Base-by-base conservation (phyloP, 495 filamentous ascomycete species). In the Penicillium paxilli region DNA sequence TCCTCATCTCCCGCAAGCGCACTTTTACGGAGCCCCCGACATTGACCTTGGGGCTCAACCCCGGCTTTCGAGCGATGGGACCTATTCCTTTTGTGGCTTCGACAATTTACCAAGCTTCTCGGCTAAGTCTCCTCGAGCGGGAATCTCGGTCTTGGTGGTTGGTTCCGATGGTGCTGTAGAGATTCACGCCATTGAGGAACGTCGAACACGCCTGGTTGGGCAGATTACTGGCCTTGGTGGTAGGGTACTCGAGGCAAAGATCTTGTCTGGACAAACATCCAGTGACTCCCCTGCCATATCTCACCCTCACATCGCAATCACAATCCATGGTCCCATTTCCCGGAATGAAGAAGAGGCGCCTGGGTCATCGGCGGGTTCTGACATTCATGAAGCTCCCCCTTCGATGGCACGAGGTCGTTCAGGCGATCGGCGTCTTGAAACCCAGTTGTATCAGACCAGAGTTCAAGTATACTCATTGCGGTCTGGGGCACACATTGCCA, bases 381-480 rank as follows among this genome's bases (percentile, higher is more conserved):
- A 78, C 23, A 52, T 60, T 28, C 73, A 74, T 38, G 75, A 77
- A 16, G 52, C 61, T 16, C 57, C 70, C 6, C 54, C 69, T 23
- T 68, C 63, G 2, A 54, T 57, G 24, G 58, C 51, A 8, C 57
- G 69, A 33, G 63, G 66, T 28, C 53, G 56, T 7, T 53, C 65
- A 4, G 44, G 54, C 21, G 70, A 72, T 14, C 64, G 61, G 44
- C 64, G 62, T 14, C 35, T 57, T 52, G 76, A 67, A 14, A 62
- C 79, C 26, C 74, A 77, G 8, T 76, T 74, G 24, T 95, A 92
- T 61, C 90, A 94, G 66, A 96, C 92, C 1, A 85, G 86, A 0
- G 90, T 93, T 4, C 90, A 96, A 51, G 77, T 96, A 1, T 93
- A 91, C 64, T 95, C 91, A 7, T 67, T 96, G 21, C 80, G 79